Conservation (phyloP, 108 stramenopile genomes). For the Mediolabrus comicus region DNA sequence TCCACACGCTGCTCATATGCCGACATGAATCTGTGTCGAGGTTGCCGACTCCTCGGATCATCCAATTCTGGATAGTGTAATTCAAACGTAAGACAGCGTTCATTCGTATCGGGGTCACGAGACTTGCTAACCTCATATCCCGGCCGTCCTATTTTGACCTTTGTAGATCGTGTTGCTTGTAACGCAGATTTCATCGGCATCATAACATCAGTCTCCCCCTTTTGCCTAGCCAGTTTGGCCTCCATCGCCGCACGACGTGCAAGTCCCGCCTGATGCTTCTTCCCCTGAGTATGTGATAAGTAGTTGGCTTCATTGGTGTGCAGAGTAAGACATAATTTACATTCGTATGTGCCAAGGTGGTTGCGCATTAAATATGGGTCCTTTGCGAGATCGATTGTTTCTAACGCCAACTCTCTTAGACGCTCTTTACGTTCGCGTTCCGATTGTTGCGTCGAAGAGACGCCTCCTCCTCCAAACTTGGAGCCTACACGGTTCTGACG, state of each 20-base stretch:
- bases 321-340: conserved; percentile 97
- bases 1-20: conserved; percentile 98
- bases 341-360: conserved; percentile 98
- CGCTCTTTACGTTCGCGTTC: conserved; percentile 98
- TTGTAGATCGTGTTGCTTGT: conserved; percentile 14
- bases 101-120: conserved; percentile 72
- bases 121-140: conserved; percentile 98
- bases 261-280: conserved; percentile 97
- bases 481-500: conserved; percentile 96
- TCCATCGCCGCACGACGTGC: conserved; percentile 88
- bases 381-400: conserved; percentile 98
- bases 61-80: conserved; percentile 96
- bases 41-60: conserved; percentile 79
- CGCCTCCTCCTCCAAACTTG: conserved; percentile 98
- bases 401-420: conserved; percentile 93
- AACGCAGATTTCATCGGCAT: conserved; percentile 20
- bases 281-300: conserved; percentile 99
- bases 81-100: conserved; percentile 93
- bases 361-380: conserved; percentile 99
- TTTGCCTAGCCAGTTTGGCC: conserved; percentile 58
- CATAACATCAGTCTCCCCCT: conserved; percentile 55
- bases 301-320: conserved; percentile 99
- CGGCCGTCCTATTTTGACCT: conserved; percentile 95
- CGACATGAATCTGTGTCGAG: conserved; percentile 99
- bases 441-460: conserved; percentile 82